A percentile compares a stretch with the other conserved stretches of the same genome.
phyloP scores from a whole-genome alignment of 306 rosid genomes.

The Carpinus viminea region DNA sequence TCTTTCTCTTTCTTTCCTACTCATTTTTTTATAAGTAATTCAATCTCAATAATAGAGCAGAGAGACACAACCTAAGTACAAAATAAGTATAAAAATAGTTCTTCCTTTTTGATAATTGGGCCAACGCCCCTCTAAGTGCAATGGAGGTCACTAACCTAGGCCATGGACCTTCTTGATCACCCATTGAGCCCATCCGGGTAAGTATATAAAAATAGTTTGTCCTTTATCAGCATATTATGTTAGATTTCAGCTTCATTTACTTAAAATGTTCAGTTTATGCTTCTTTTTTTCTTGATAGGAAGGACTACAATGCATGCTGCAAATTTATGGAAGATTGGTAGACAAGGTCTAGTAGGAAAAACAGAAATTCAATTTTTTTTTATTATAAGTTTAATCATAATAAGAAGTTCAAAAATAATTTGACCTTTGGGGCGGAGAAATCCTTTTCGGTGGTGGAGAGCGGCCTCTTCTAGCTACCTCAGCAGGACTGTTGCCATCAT shows the following conservation, averaged over 20 bases:
- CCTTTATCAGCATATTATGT: background rate
- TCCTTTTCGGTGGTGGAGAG: constrained; percentile 71
- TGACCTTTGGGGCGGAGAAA: constrained; percentile 85
- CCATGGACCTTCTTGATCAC: constrained; percentile 51
- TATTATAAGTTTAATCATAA: background rate
- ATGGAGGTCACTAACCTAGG: constrained; percentile 49
- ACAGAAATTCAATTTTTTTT: background rate
- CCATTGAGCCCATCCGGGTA: constrained; percentile 69
- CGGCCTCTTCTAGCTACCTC: constrained; percentile 68
- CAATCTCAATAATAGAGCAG: too few species aligned
- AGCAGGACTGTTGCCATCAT: constrained; percentile 42
- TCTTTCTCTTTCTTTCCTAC: too few species aligned
- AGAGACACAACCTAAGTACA: too few species aligned
- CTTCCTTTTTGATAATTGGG: background rate
- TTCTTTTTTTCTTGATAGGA: background rate
- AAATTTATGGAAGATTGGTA: background rate
- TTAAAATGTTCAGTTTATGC: background rate
- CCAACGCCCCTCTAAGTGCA: constrained; percentile 50
- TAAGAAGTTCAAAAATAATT: constrained; percentile 3
- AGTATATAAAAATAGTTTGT: constrained; percentile 8
- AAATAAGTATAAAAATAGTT: background rate
- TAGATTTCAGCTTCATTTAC: background rate
- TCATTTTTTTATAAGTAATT: too few species aligned
- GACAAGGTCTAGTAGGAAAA: background rate
- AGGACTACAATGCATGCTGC: background rate